Base-by-base conservation (phyloP, 2,329 filamentous ascomycete species). In the Septoria petroselini region DNA sequence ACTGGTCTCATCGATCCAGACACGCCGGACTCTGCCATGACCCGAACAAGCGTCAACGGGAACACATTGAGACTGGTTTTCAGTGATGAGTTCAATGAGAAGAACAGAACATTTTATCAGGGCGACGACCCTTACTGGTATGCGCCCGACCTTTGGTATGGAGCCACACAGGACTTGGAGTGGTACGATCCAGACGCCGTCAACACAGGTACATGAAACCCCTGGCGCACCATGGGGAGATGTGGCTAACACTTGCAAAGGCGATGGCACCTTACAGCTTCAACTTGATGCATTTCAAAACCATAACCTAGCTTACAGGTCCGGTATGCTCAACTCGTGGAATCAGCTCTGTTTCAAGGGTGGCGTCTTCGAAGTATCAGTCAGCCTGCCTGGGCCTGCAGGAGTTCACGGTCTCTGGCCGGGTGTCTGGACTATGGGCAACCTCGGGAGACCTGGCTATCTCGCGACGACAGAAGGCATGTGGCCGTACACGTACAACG, bases 201-300 rank as follows among this genome's bases (percentile, higher is more conserved):
- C 17, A 77, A 74, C 4, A 79, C 76, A 8, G 63, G 62, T 63
- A 44, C 29, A 60, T 55, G 18, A 2, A 7, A 38, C 14, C 8
- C 12, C n/a, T 11, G 29, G n/a, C 15, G 6, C 23, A 27, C 15
- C 8, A 19, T 5, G 7, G 12, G 9, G n/a, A 11, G 7, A 17
- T 15, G 21, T 4, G 14, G 35, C 41, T 54, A 42, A 54, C 27
- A 21, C 11, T 34, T 34, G 14, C 7, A 46, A 39, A 34, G 50
- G 47, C 7, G 56, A 51, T 31, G 58, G 58, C 14, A 77, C 48
- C 65, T 65, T 43, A 62, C 79, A 84, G 61, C 70, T 88, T 42
- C 75, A 76, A 38, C 85, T 88, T 58, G 82, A 85, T 62, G 73
- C 76, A 5, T 85, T 83, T 63, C 68, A 78, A 54, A 87, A 79